phyloP scores from a whole-genome alignment of 176 grass and related monocot genomes.

The Oryza meyeriana region DNA sequence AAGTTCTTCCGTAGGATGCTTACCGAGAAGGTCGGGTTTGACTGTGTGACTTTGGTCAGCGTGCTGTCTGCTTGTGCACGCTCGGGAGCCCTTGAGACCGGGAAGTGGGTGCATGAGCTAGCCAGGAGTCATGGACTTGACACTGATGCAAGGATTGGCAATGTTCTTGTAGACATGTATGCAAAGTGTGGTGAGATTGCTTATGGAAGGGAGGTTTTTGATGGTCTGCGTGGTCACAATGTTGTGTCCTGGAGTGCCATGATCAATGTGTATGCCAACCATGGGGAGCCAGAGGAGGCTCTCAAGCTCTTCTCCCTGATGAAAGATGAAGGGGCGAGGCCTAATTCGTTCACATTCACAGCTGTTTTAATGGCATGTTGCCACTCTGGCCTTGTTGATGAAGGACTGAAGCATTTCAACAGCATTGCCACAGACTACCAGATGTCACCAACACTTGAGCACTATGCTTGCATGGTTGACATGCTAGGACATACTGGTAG shows the following conservation, averaged over 20 bases:
- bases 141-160: conserved; percentile 53
- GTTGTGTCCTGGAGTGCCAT: conserved; percentile 82
- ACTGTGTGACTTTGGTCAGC: conserved; percentile 71
- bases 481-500: conserved; percentile 67
- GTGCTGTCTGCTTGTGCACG: conserved; percentile 65
- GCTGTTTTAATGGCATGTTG: conserved; percentile 66
- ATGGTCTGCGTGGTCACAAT: conserved; percentile 28
- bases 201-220: conserved; percentile 53
- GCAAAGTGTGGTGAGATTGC: conserved; percentile 60
- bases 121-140: conserved; percentile 50
- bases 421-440: conserved; percentile 50
- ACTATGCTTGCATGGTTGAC: conserved; percentile 75
- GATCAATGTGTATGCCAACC: conserved; percentile 62
- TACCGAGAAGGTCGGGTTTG: conserved; percentile 52
- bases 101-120: conserved; percentile 73
- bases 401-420: conserved; percentile 69
- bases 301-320: conserved; percentile 62
- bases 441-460: conserved; percentile 51
- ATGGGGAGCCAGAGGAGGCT: conserved; percentile 59
- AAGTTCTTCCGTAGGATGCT: conserved; percentile 75
- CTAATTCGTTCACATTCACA: conserved; percentile 74
- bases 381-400: conserved; percentile 60
- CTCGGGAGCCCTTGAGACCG: conserved; percentile 59
- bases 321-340: conserved; percentile 46
- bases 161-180: conserved; percentile 72